These are phyloP conservation scores for Austropuccinia psidii DNA, from an alignment of 1,284 basidiomycete genomes.

Conservation along the genomic window DNA sequence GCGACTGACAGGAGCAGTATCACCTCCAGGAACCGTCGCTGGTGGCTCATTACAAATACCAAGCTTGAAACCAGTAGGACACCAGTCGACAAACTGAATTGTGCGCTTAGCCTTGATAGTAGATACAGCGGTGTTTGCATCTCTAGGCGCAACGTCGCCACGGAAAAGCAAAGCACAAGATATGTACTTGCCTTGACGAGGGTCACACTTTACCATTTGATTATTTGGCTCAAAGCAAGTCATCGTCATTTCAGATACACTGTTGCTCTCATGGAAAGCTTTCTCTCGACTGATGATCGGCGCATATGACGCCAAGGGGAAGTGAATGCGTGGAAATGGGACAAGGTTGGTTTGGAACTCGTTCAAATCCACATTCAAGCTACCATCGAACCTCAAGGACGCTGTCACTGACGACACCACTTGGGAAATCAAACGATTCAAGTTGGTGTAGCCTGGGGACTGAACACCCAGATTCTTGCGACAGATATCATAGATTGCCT, in stretches of 20 bases:
- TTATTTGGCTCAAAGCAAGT: slow-evolving; percentile 95
- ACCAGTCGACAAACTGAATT: slow-evolving; percentile 49
- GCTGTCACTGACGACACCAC: slow-evolving; percentile 98
- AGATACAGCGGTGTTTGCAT: slow-evolving; percentile 47
- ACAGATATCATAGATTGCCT: slow-evolving; percentile 93
- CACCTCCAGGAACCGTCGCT: slow-evolving; percentile 44
- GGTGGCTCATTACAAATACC: slow-evolving; percentile 48
- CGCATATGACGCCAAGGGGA: slow-evolving; percentile 92
- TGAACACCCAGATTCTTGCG: slow-evolving; percentile 83
- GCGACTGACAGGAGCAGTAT: slow-evolving; percentile 47
- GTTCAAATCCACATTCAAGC: slow-evolving; percentile 92
- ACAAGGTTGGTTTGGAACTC: slow-evolving; percentile 99
- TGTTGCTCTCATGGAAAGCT: slow-evolving; percentile 93
- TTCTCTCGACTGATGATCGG: slow-evolving; percentile 75
- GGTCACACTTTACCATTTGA: slow-evolving; percentile 68
- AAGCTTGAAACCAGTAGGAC: slow-evolving; percentile 49
- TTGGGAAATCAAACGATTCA: slow-evolving; percentile 86
- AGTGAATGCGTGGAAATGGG: slow-evolving; percentile 77
- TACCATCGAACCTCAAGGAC: slow-evolving; percentile 94
- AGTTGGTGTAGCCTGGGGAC: slow-evolving; percentile 83
- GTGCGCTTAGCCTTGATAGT: slow-evolving; percentile 49
- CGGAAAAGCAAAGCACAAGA: slow-evolving; percentile 48
- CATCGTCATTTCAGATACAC: slow-evolving; percentile 95
- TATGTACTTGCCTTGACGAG: slow-evolving; percentile 49
- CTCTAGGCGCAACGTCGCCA: slow-evolving; percentile 48